phyloP scores from a whole-genome alignment of 306 rosid species.

The Senna tora region DNA sequence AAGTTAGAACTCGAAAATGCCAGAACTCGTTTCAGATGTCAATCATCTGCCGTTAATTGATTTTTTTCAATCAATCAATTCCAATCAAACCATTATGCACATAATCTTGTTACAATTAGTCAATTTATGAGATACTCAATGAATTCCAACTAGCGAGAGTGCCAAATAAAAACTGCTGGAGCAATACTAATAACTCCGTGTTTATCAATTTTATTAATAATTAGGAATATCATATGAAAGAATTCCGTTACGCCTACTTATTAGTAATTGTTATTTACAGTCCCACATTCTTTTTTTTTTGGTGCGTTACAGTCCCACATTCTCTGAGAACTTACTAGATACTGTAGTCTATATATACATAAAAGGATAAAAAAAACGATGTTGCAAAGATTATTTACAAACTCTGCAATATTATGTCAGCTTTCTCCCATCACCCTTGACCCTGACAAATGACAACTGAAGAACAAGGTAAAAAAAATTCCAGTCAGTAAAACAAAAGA shows the following conservation, averaged over 20 bases:
- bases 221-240: not conserved
- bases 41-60: not conserved
- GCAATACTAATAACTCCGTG: not conserved
- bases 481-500: constrained; percentile 2
- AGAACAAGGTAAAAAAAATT: not conserved
- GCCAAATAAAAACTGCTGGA: too few species aligned
- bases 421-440: constrained; percentile 23
- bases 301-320: constrained; percentile 41
- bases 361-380: not conserved
- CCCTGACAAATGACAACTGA: constrained; percentile 33
- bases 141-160: not conserved
- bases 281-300: too few species aligned
- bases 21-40: not conserved
- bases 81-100: not conserved
- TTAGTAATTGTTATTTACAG: constrained; percentile 45
- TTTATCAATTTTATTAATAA: not conserved
- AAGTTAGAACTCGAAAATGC: not conserved
- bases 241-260: constrained; percentile 25
- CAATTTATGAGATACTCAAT: not conserved
- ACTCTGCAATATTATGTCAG: constrained; percentile 24
- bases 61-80: not conserved
- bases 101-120: not conserved
- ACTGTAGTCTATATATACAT: constrained; percentile 14
- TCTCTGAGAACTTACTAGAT: constrained; percentile 3
- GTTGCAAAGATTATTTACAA: constrained; percentile 20